These are phyloP conservation scores for Meyerozyma smithsonii DNA, from an alignment of 1,139 yeast species.

Conservation along the genomic window DNA sequence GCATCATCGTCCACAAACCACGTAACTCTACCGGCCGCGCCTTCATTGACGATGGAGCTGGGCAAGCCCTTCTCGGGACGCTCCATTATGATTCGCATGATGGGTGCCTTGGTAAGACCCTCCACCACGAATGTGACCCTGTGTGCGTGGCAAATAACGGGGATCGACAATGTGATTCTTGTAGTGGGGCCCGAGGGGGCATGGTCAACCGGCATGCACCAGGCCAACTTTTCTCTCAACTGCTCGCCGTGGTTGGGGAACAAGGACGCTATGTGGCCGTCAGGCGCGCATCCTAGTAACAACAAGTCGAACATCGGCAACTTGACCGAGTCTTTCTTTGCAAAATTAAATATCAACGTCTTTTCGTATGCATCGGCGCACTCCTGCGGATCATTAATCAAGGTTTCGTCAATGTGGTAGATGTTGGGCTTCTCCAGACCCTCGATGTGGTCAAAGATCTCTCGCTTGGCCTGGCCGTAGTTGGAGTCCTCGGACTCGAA, in stretches of 20 bases:
- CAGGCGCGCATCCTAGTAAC: conserved; percentile 95
- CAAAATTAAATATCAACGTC: conserved; percentile 79
- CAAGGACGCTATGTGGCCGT: conserved; percentile 93
- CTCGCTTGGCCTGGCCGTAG: conserved; percentile 82
- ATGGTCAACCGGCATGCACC: conserved; percentile 92
- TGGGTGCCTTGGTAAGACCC: conserved; percentile 93
- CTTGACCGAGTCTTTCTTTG: conserved; percentile 94
- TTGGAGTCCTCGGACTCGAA: conserved; percentile 80
- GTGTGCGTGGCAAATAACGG: conserved; percentile 92
- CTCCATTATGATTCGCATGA: conserved; percentile 89
- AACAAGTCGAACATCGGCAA: conserved; percentile 91
- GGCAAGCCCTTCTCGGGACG: conserved; percentile 97
- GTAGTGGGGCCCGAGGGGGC: conserved; percentile 89
- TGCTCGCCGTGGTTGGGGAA: conserved; percentile 87
- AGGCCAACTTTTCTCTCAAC: conserved; percentile 84
- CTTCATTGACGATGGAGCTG: conserved; percentile 88
- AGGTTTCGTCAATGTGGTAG: conserved; percentile 74
- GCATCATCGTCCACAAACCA: conserved; percentile 99
- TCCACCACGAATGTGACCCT: conserved; percentile 92
- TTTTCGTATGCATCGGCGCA: conserved; percentile 94
- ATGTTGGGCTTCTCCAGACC: conserved; percentile 60
- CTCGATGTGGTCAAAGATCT: conserved; percentile 66
- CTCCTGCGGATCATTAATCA: conserved; percentile 83
- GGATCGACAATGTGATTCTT: conserved; percentile 88
- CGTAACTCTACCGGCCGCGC: conserved; percentile 92